Percentiles rank a stretch among this genome's conserved stretches.
phyloP scores from a whole-genome alignment of 2,329 filamentous ascomycete species.

The Colletotrichum sp. region DNA sequence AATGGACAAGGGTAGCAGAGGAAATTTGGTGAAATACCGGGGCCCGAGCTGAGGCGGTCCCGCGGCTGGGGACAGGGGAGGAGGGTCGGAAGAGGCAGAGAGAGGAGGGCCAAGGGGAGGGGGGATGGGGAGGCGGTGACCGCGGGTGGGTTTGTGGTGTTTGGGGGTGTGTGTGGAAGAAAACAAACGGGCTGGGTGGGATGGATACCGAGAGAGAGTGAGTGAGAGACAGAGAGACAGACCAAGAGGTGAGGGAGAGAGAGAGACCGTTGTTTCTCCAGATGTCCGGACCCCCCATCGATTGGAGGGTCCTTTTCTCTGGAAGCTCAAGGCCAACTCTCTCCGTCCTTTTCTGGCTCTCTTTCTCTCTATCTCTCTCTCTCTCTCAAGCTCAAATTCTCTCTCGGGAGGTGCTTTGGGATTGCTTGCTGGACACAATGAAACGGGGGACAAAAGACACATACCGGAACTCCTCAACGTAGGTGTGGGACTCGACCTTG shows the following conservation, averaged over 20 bases:
- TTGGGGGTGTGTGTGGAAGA: slow-evolving; percentile 6
- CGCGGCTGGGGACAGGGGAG: slow-evolving; percentile 14
- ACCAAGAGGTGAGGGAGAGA: neutral
- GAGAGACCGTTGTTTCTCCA: neutral
- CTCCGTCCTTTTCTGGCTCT: neutral
- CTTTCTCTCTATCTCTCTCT: neutral
- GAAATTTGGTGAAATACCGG: slow-evolving; percentile 19
- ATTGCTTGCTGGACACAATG: neutral
- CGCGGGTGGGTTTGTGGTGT: slow-evolving; percentile 12
- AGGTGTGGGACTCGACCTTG: slow-evolving; percentile 52
- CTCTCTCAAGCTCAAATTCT: neutral
- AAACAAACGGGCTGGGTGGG: neutral
- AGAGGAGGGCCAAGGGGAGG: neutral
- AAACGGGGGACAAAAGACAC: slow-evolving; percentile 28
- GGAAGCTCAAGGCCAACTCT: neutral
- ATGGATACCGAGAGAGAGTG: neutral
- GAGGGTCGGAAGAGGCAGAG: slow-evolving; percentile 4
- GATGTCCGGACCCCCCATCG: neutral
- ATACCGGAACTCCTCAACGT: slow-evolving; percentile 60
- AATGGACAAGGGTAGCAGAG: slow-evolving; percentile 9
- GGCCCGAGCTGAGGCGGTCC: slow-evolving; percentile 14
- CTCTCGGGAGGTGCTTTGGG: neutral
- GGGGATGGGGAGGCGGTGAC: neutral
- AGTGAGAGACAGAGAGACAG: neutral
- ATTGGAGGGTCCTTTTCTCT: neutral